Percentiles rank a stretch among this genome's conserved stretches.
phyloP scores from a whole-genome alignment of 1,284 basidiomycete genomes.

The Leucoagaricus sp. region DNA sequence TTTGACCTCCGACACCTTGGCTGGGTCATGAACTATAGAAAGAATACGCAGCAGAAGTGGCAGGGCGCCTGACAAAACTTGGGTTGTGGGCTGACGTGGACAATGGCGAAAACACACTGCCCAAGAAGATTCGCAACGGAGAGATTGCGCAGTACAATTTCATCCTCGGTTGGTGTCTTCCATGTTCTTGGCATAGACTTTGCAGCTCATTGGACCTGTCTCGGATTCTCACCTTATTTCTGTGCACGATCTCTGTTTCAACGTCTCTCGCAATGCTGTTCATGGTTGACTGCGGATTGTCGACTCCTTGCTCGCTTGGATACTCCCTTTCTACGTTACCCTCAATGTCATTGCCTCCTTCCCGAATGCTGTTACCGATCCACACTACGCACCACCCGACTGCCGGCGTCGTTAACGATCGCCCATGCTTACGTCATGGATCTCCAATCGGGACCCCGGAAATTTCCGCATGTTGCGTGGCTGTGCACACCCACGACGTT shows the following conservation, averaged over 20 bases:
- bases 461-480: background rate
- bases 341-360: no score
- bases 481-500: no score
- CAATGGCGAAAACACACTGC: constrained; percentile 89
- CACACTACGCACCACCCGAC: background rate
- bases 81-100: constrained; percentile 94
- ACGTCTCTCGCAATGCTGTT: no score
- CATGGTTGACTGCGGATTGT: no score
- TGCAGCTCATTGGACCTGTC: constrained; percentile 1
- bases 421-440: background rate
- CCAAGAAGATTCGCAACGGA: constrained; percentile 95
- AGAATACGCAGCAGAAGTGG: constrained; percentile 87
- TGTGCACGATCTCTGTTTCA: no score
- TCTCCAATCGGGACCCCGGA: background rate
- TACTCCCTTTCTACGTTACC: no score
- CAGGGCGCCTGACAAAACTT: constrained; percentile 63
- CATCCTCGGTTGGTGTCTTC: constrained; percentile 78
- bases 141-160: constrained; percentile 97
- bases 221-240: constrained; percentile 10
- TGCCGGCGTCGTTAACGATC: background rate
- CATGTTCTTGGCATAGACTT: constrained; percentile 8
- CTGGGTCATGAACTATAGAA: constrained; percentile 50
- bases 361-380: background rate
- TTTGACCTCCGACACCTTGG: background rate
- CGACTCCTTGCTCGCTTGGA: no score